Percentiles rank a stretch among this genome's conserved stretches.
phyloP scores from a whole-genome alignment of 192 early-diverging fungal genomes.

The Coemansia javaensis region DNA sequence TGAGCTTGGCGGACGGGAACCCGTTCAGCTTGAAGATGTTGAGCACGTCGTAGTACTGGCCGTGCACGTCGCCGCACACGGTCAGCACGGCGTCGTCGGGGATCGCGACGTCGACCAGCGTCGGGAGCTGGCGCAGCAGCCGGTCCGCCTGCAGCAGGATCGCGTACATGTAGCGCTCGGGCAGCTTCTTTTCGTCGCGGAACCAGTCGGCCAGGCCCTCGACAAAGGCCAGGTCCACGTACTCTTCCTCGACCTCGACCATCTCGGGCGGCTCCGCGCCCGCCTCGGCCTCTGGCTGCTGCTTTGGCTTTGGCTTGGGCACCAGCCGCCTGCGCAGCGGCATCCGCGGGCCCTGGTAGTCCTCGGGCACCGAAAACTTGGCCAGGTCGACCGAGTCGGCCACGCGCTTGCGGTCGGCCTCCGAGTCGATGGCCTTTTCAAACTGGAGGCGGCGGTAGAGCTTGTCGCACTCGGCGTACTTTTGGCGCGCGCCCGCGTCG shows the following conservation, averaged over 20 bases:
- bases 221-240: slow-evolving; percentile 76
- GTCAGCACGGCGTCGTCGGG: slow-evolving; percentile 69
- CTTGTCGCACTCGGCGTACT: slow-evolving; percentile 87
- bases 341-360: slow-evolving; percentile 83
- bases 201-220: slow-evolving; percentile 70
- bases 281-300: no score
- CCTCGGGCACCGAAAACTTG: slow-evolving; percentile 57
- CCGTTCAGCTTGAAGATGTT: slow-evolving; percentile 95
- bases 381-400: slow-evolving; percentile 50
- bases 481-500: slow-evolving; percentile 72
- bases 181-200: slow-evolving; percentile 86
- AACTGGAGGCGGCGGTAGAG: slow-evolving; percentile 81
- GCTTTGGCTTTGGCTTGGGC: slow-evolving; percentile 4
- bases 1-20: slow-evolving; percentile 71
- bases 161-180: slow-evolving; percentile 79
- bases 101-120: slow-evolving; percentile 81
- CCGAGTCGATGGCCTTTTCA: slow-evolving; percentile 83
- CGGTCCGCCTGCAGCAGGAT: slow-evolving; percentile 75
- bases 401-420: slow-evolving; percentile 36
- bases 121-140: slow-evolving; percentile 68
- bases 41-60: slow-evolving; percentile 96
- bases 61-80: slow-evolving; percentile 98
- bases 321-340: slow-evolving; percentile 28
- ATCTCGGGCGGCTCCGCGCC: no score
- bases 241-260: slow-evolving; percentile 57